Evolutionary conservation across 2,329 filamentous ascomycete genomes (phyloP), one percentile per base, ranked within the genome.

Genomic region (Curvularia lunata): DNA sequence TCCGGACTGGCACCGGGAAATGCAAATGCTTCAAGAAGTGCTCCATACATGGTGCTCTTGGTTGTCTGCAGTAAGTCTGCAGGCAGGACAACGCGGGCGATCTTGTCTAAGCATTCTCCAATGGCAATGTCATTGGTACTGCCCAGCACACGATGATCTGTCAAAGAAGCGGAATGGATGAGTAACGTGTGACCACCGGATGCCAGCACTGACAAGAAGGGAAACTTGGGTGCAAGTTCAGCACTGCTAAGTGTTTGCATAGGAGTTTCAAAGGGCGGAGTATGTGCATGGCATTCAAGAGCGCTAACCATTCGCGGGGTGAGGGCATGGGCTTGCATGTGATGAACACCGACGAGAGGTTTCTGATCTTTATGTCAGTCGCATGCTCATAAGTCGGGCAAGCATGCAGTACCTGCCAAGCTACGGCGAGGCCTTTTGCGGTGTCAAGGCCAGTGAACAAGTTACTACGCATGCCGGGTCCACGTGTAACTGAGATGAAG

Each of bases 301-400:
- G 90, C 90, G 30, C 81, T 79, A 4, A 89, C 88, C 41, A 99
- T 84, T 9, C 92, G 84, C 16, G 94, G 91, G 18, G 95, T 98
- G 61, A 99, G 80, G 18, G 95, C 90, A 77, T 99, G 95, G 10
- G 93, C 95, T 75, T 97, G 93, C 95, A 99, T 98, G 77, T 99
- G 95, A 75, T 99, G 91, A 1, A 97, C 91, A 0, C 88, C 95
- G 1, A 98, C 76, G 30, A 98, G 80, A 3, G 94, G 93, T 37
- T 92, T 84, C 72, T 75, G 42, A 21, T 18, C 46, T 16, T 40
- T n/a, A 4, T 28, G 41, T 62, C 45, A 57, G 62, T 46, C 10
- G 10, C 16, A 27, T 38, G 16, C 40, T 19, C 18, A 19, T 8
- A 9, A 12, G 30, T 7, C n/a, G 30, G n/a, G 45, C 27, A 8